A percentile compares a stretch with the other conserved stretches of the same genome.
Evolutionary conservation across 768 basidiomycete genomes (phyloP).

Genomic region (Rhodotorula kratochvilovae): DNA sequence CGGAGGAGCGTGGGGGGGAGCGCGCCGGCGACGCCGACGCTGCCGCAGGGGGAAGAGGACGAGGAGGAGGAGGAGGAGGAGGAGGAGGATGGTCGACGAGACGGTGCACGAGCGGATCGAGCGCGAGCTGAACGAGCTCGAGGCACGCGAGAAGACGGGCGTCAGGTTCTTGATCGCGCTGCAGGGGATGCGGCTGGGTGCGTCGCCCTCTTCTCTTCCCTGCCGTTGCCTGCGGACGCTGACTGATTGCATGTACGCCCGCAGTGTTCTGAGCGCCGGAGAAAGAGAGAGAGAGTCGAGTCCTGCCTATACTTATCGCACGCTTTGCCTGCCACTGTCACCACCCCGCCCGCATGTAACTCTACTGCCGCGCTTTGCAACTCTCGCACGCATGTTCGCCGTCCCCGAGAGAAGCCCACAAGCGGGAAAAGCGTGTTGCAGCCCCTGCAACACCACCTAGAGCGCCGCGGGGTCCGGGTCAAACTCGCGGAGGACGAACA

Average conservation of each 20-base stretch:
- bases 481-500: conserved; percentile 77
- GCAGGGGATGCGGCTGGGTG: conserved; percentile 78
- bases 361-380: too few relatives aligned
- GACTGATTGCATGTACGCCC: neutral
- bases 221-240: neutral
- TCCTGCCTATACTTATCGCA: too few relatives aligned
- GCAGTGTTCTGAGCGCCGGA: neutral
- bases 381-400: too few relatives aligned
- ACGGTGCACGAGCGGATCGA: conserved; percentile 65
- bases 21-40: neutral
- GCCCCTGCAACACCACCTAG: neutral
- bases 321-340: too few relatives aligned
- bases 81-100: conserved; percentile 43
- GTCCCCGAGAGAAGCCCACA: too few relatives aligned
- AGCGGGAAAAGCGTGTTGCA: neutral
- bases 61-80: conserved; percentile 7
- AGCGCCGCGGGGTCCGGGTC: conserved; percentile 26
- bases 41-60: neutral
- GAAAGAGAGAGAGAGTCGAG: too few relatives aligned
- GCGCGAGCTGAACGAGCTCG: conserved; percentile 64
- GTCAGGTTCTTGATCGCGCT: conserved; percentile 65
- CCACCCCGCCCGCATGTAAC: too few relatives aligned
- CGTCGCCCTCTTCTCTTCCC: conserved; percentile 44
- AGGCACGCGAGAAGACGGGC: conserved; percentile 62
- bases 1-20: neutral